These are phyloP conservation scores for Cardamine occulta DNA, from an alignment of 345 rosid genomes.

Conservation along the genomic window DNA sequence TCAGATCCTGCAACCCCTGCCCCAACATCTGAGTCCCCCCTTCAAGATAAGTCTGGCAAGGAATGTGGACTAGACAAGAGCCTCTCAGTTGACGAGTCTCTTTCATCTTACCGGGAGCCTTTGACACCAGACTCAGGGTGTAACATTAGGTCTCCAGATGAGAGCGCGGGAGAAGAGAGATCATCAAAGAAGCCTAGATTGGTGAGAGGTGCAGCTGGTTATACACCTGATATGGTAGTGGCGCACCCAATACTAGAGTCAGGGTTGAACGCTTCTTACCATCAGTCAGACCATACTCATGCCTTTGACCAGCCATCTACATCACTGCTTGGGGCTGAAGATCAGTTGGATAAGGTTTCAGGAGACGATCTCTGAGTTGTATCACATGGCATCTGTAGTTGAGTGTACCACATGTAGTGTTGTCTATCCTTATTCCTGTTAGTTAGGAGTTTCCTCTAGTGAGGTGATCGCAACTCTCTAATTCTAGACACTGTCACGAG, in stretches of 20 bases:
- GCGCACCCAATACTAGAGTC: slow-evolving; percentile 80
- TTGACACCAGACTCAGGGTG: slow-evolving; percentile 87
- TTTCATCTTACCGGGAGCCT: slow-evolving; percentile 83
- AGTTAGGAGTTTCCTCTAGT: slow-evolving; percentile 39
- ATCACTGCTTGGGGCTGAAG: slow-evolving; percentile 49
- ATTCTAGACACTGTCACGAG: slow-evolving; percentile 35
- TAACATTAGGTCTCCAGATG: slow-evolving; percentile 59
- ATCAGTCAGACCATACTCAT: slow-evolving; percentile 53
- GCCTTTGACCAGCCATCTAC: slow-evolving; percentile 63
- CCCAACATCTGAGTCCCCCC: slow-evolving; percentile 78
- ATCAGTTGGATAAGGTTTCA: slow-evolving; percentile 58
- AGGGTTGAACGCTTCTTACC: slow-evolving; percentile 65
- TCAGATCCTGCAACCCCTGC: slow-evolving; percentile 90
- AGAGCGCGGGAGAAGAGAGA: slow-evolving; percentile 66
- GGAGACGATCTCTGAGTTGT: slow-evolving; percentile 49
- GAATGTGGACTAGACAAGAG: slow-evolving; percentile 69
- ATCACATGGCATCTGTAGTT: slow-evolving; percentile 36
- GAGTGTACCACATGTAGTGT: slow-evolving; percentile 40
- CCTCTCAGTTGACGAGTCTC: slow-evolving; percentile 80
- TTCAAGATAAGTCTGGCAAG: slow-evolving; percentile 69
- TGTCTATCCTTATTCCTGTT: slow-evolving; percentile 33
- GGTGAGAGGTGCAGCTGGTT: slow-evolving; percentile 44
- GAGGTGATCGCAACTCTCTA: slow-evolving; percentile 37
- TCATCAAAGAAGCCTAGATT: slow-evolving; percentile 72
- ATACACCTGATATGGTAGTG: slow-evolving; percentile 57